phyloP scores from a whole-genome alignment of 164 flowering plant genomes.

The Nymphaea colorata region DNA sequence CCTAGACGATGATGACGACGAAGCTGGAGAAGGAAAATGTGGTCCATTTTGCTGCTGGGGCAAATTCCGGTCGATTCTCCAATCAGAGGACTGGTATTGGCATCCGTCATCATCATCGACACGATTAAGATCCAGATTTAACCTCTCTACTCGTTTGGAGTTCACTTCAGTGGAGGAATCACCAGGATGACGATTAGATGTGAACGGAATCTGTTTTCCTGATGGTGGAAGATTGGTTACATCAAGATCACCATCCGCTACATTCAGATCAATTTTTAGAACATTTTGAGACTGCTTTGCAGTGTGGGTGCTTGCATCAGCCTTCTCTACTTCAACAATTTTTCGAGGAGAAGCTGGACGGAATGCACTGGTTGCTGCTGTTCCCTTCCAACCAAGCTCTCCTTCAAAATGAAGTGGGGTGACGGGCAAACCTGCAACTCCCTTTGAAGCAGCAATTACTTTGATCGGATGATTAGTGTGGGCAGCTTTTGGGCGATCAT shows the following conservation, averaged over 20 bases:
- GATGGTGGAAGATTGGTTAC: conserved; percentile 8
- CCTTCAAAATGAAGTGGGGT: conserved; percentile 62
- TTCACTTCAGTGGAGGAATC: conserved; percentile 54
- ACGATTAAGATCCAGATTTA: conserved; percentile 57
- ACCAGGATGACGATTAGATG: conserved; percentile 38
- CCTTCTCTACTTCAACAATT: conserved; percentile 22
- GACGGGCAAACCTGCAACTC: conserved; percentile 38
- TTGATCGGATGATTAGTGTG: conserved; percentile 20
- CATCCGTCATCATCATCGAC: conserved; percentile 40
- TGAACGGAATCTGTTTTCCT: conserved; percentile 20
- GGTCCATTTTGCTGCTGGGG: conserved; percentile 23
- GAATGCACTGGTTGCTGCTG: conserved; percentile 74
- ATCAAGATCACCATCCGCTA: conserved; percentile 31
- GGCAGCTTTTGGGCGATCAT: conserved; percentile 10
- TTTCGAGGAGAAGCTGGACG: conserved; percentile 69
- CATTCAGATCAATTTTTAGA: conserved; percentile 71
- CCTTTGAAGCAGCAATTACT: conserved; percentile 56
- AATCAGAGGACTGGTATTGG: conserved; percentile 17
- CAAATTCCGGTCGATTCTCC: conserved; percentile 23
- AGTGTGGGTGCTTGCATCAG: conserved; percentile 9
- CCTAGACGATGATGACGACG: conserved; percentile 52
- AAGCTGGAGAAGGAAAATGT: conserved; percentile 49
- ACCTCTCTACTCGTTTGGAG: conserved; percentile 43
- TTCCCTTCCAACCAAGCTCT: conserved; percentile 66
- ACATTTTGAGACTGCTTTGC: conserved; percentile 16